phyloP scores from a whole-genome alignment of 306 rosid species.

The Sechiopsis laciniata region DNA sequence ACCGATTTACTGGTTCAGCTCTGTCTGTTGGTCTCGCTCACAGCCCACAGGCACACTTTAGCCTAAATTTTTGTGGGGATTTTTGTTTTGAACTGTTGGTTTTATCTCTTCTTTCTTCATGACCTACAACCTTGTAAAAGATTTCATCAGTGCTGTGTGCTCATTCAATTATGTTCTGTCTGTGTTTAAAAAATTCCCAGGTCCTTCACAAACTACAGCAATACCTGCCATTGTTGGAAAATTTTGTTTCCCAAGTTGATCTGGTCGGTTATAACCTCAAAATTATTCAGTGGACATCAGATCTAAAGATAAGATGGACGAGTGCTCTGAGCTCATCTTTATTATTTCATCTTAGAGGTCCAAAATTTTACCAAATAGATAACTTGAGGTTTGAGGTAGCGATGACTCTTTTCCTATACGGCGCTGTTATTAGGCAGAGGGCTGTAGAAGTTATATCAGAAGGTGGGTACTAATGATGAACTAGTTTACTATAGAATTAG shows the following conservation, averaged over 20 bases:
- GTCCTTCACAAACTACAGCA: constrained; percentile 52
- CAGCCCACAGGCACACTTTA: neutral
- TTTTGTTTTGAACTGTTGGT: neutral
- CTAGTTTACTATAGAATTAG: neutral
- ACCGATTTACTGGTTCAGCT: neutral
- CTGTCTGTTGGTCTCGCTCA: neutral
- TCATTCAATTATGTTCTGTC: constrained; percentile 3
- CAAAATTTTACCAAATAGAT: constrained; percentile 49
- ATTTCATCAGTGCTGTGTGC: neutral
- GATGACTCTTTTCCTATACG: constrained; percentile 60
- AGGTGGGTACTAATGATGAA: constrained; percentile 35
- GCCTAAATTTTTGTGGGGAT: neutral
- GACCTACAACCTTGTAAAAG: neutral
- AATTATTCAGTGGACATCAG: constrained; percentile 36
- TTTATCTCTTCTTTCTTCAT: neutral
- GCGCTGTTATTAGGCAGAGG: constrained; percentile 58
- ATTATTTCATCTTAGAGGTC: constrained; percentile 44
- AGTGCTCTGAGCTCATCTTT: constrained; percentile 52
- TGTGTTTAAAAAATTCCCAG: constrained; percentile 34
- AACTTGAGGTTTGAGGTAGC: constrained; percentile 55
- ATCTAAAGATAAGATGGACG: constrained; percentile 58
- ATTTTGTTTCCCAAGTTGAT: constrained; percentile 36
- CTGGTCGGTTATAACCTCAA: constrained; percentile 20
- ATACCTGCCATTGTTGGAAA: constrained; percentile 70
- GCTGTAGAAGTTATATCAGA: constrained; percentile 55